Conservation (phyloP, 345 rosid genomes). For the Hypericum perforatum region DNA sequence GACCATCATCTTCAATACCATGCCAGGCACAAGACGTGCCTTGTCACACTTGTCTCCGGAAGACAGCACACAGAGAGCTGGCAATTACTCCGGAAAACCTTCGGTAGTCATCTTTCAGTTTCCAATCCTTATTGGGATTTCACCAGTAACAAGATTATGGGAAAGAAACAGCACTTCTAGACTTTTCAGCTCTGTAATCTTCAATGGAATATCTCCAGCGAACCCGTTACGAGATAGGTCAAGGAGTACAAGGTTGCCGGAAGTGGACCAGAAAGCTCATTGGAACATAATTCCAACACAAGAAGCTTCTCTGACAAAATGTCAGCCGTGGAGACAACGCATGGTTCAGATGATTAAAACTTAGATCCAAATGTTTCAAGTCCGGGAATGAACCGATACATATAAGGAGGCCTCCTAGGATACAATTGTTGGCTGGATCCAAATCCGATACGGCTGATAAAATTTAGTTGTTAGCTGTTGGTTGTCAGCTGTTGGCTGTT, state of each 20-base stretch:
- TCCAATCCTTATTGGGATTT: conserved; percentile 74
- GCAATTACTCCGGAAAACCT: conserved; percentile 78
- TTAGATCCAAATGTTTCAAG: conserved; percentile 54
- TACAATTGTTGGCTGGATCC: conserved; percentile 52
- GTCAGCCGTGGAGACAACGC: conserved; percentile 64
- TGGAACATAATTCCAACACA: conserved; percentile 72
- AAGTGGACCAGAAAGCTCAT: conserved; percentile 60
- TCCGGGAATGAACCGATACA: conserved; percentile 56
- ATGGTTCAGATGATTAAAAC: conserved; percentile 49
- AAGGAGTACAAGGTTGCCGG: conserved; percentile 60
- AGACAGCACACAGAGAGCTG: conserved; percentile 54
- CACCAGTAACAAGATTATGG: conserved; percentile 60
- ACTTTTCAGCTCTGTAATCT: conserved; percentile 74
- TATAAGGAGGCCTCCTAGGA: conserved; percentile 80
- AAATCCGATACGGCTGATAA: too few species aligned
- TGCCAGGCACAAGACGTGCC: conserved; percentile 28
- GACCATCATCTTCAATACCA: conserved; percentile 58
- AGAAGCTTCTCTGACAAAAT: conserved; percentile 60
- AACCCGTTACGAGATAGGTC: conserved; percentile 71
- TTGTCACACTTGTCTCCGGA: conserved; percentile 33
- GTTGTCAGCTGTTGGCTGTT: too few species aligned
- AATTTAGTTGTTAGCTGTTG: too few species aligned
- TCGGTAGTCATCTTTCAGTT: conserved; percentile 48
- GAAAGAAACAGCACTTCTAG: conserved; percentile 79
- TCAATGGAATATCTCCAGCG: conserved; percentile 58